These are phyloP conservation scores for Porcisia hertigi DNA, from an alignment of 208 protist species.

Conservation along the genomic window DNA sequence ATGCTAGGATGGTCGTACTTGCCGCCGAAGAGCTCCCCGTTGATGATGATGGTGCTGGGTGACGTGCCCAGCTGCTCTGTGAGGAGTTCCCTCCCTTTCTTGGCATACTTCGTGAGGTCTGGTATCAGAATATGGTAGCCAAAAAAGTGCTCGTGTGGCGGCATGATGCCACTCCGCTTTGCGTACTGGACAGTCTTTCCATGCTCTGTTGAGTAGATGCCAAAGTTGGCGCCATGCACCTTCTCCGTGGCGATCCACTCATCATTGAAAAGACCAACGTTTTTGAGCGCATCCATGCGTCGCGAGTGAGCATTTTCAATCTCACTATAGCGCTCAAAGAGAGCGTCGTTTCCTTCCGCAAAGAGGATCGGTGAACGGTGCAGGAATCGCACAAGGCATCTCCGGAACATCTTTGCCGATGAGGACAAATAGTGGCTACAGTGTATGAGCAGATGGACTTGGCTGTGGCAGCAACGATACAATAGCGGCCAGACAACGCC, in stretches of 20 bases:
- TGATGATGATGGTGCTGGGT: constrained; percentile 65
- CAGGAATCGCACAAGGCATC: constrained; percentile 16
- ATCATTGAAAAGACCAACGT: constrained; percentile 58
- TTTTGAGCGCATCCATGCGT: constrained; percentile 59
- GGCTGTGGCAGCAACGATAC: too few relatives aligned
- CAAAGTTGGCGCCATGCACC: constrained; percentile 90
- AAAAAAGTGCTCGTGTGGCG: constrained; percentile 82
- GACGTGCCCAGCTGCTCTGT: constrained; percentile 22
- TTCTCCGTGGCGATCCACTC: constrained; percentile 91
- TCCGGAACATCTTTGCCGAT: constrained; percentile 27
- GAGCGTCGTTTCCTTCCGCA: constrained; percentile 23
- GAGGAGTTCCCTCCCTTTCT: constrained; percentile 48
- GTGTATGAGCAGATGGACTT: background rate
- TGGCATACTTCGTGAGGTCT: constrained; percentile 51
- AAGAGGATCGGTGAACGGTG: constrained; percentile 29
- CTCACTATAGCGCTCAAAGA: constrained; percentile 85
- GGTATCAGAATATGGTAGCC: constrained; percentile 83
- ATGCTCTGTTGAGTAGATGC: constrained; percentile 74
- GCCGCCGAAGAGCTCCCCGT: constrained; percentile 87
- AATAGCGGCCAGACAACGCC: background rate
- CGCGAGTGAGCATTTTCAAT: constrained; percentile 81
- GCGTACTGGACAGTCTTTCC: constrained; percentile 64
- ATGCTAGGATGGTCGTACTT: constrained; percentile 87
- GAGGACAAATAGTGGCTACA: background rate
- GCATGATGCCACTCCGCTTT: constrained; percentile 84